Evolutionary conservation across 345 rosid species (phyloP), one percentile per base, ranked within the genome.

Genomic region (Dipteronia sinensis): DNA sequence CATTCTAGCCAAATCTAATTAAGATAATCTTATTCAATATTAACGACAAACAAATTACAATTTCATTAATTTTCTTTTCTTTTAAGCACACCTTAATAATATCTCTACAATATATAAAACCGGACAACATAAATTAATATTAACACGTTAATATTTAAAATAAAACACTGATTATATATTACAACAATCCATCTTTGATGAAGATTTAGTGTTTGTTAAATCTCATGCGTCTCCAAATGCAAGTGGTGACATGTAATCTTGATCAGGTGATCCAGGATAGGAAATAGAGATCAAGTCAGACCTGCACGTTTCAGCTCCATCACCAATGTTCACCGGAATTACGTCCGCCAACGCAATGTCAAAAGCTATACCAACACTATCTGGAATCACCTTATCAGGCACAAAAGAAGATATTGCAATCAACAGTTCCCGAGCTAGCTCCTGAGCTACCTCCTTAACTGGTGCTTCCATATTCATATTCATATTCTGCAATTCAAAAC

Each of bases 281-380:
- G 85, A 82, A 46, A 82, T 75, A 6, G 85, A 78, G 46, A 82
- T 78, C 61, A 78, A 74, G 44, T 75, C 74, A 65, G 85, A 78
- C 40, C 67, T 67, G 42, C 31, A 67, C 71, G 38, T 78, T 27
- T 82, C 85, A 34, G 29, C 69, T 40, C 5, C 63, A 66, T 79
- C 72, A 34, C 6, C 72, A 61, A 75, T 72, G 19, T 16, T 25
- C 46, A 38, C 51, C 4, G 34, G 19, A 11, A 44, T 10, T 20
- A 53, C 58, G n/a, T 53, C 58, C 22, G 34, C 58, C 71, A 66
- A 53, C n/a, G 42, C 66, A 2, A 11, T 15, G n/a, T 23, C 40
- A 23, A 47, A 16, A 5, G 7, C 61, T 25, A 47, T 16, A 20
- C 67, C 63, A 44, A 4, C 53, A 6, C 27, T 7, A 11, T 59